phyloP scores from a whole-genome alignment of 495 filamentous ascomycete species.

The Bacidia gigantensis region DNA sequence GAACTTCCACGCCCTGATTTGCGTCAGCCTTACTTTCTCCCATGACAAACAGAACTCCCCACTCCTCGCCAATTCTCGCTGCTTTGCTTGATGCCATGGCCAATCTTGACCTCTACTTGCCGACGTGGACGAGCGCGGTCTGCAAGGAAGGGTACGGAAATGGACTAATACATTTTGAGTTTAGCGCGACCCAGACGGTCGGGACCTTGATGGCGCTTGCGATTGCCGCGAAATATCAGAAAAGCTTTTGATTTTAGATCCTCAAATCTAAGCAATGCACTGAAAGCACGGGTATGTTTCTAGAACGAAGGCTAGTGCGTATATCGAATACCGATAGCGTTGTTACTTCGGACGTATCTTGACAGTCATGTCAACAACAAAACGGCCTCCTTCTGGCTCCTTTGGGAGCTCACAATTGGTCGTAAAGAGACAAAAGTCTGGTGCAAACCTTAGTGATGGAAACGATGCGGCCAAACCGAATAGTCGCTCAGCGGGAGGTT shows the following conservation, averaged over 20 bases:
- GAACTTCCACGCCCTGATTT: conserved; percentile 88
- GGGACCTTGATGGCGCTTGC: neutral
- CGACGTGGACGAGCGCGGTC: no score
- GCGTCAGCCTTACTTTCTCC: conserved; percentile 19
- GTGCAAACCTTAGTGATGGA: conserved; percentile 50
- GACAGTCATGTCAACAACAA: conserved; percentile 69
- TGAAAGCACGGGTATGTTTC: no score
- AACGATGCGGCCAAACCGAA: conserved; percentile 47
- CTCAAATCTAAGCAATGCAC: no score
- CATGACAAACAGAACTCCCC: conserved; percentile 25
- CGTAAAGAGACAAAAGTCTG: conserved; percentile 75
- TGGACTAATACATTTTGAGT: neutral
- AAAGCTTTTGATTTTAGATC: no score
- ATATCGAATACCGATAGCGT: no score
- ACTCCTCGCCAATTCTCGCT: conserved; percentile 94
- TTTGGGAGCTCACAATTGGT: conserved; percentile 71
- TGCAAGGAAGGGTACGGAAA: no score
- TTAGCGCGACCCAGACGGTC: neutral
- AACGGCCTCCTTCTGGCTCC: conserved; percentile 68
- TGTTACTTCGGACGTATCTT: no score
- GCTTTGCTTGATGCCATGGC: conserved; percentile 83
- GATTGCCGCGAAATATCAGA: neutral
- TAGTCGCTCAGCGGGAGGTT: conserved; percentile 52
- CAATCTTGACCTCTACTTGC: no score
- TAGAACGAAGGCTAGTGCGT: no score